Percentiles rank a stretch among this genome's conserved stretches.
Conservation (phyloP, 192 early-diverging fungal genomes). For the Backusella westeae region DNA sequence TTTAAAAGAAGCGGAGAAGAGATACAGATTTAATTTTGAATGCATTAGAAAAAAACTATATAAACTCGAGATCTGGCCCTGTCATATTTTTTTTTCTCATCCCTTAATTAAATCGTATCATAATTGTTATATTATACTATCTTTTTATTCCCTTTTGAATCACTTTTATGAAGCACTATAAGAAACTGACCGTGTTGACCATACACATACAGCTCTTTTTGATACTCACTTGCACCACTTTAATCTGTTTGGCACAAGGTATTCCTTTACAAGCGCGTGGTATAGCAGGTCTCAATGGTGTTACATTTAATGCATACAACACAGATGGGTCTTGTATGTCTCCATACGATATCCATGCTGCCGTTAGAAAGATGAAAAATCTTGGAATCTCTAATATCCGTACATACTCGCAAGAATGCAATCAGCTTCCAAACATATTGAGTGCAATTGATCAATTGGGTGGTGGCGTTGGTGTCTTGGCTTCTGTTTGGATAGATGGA, state of each 20-base stretch:
- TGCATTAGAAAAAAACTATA: neutral
- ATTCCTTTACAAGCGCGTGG: neutral
- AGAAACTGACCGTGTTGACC: neutral
- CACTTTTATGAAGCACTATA: neutral
- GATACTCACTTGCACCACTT: neutral
- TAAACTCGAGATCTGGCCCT: neutral
- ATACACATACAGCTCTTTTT: constrained; percentile 7
- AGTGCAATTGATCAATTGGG: constrained; percentile 15
- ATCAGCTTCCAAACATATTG: constrained; percentile 22
- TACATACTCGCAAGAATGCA: constrained; percentile 37
- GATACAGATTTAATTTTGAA: neutral
- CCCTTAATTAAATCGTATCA: neutral
- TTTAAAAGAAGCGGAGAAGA: neutral
- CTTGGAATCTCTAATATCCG: constrained; percentile 29
- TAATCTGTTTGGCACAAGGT: constrained; percentile 12
- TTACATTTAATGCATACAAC: constrained; percentile 24
- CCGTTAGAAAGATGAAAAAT: constrained; percentile 17
- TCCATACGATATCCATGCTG: neutral
- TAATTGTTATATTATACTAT: neutral
- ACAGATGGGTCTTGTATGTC: constrained; percentile 23
- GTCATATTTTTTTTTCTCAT: neutral
- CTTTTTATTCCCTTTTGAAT: neutral
- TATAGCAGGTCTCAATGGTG: neutral
- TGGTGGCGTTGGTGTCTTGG: constrained; percentile 28
- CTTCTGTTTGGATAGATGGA: constrained; percentile 34